Conservation (phyloP, 805 yeast species). For the Debaryomyces tyrocola region DNA sequence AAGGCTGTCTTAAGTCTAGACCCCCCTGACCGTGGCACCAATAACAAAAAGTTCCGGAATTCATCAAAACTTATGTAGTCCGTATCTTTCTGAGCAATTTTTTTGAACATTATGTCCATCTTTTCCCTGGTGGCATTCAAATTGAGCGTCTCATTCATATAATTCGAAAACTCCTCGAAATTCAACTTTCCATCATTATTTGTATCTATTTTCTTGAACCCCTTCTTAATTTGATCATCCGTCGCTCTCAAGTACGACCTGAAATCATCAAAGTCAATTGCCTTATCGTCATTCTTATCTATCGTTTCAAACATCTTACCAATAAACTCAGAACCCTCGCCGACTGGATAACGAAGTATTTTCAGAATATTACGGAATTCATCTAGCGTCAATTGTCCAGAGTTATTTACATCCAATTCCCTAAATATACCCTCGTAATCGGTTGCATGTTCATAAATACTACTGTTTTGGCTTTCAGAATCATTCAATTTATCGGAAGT, state of each 20-base stretch:
- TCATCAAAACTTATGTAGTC: constrained; percentile 81
- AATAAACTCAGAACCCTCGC: constrained; percentile 58
- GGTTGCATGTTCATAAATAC: no score
- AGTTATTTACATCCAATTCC: constrained; percentile 36
- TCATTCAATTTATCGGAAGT: no score
- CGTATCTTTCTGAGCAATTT: constrained; percentile 53
- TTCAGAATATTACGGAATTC: constrained; percentile 50
- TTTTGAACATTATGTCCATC: constrained; percentile 55
- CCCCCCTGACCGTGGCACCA: constrained; percentile 80
- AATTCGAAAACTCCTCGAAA: constrained; percentile 63
- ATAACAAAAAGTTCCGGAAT: constrained; percentile 77
- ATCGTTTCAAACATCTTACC: constrained; percentile 56
- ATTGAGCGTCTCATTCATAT: constrained; percentile 55
- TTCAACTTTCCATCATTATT: constrained; percentile 74
- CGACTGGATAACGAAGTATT: constrained; percentile 60
- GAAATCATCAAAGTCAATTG: constrained; percentile 68
- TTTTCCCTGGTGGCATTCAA: constrained; percentile 52
- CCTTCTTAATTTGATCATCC: constrained; percentile 66
- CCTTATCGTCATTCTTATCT: constrained; percentile 55
- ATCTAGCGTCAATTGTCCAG: constrained; percentile 48
- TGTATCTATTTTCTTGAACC: constrained; percentile 66
- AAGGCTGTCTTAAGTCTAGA: constrained; percentile 81
- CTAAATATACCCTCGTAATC: constrained; percentile 30
- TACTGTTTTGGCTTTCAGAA: no score
- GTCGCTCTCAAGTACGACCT: constrained; percentile 62